A percentile compares a stretch with the other conserved stretches of the same genome.
phyloP scores from a whole-genome alignment of 371 early-diverging fungal species.

The Mucor piriformis region DNA sequence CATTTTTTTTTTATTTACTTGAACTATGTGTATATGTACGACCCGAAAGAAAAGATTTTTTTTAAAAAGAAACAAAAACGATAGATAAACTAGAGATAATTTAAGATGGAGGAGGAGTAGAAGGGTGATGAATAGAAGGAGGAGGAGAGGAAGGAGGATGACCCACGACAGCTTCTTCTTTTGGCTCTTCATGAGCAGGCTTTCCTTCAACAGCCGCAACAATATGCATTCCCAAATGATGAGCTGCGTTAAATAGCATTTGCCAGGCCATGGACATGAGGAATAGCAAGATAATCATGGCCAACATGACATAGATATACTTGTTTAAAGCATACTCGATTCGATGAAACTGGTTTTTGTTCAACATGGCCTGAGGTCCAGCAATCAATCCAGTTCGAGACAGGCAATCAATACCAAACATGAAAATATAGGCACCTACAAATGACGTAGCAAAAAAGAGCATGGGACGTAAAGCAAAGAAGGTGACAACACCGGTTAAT shows the following conservation, averaged over 20 bases:
- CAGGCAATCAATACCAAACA: constrained; percentile 39
- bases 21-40: too few species aligned
- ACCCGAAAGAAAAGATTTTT: neutral
- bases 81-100: neutral
- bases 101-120: neutral
- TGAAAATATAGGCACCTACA: constrained; percentile 35
- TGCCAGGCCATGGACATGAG: constrained; percentile 25
- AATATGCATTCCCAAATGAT: constrained; percentile 18
- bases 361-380: constrained; percentile 17
- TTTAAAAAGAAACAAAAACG: neutral
- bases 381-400: constrained; percentile 24
- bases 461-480: constrained; percentile 9
- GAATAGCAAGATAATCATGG: constrained; percentile 21
- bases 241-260: constrained; percentile 20
- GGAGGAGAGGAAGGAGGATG: constrained; percentile 1
- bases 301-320: constrained; percentile 24
- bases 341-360: constrained; percentile 10
- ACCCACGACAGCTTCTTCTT: constrained; percentile 10
- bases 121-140: neutral
- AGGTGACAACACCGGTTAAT: constrained; percentile 2
- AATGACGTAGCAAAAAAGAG: constrained; percentile 34
- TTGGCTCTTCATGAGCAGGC: constrained; percentile 19
- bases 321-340: constrained; percentile 11
- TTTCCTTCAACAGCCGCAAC: constrained; percentile 23
- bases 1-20: too few species aligned